Percentiles rank a stretch among this genome's conserved stretches.
phyloP scores from a whole-genome alignment of 2,329 filamentous ascomycete species.

The Pseudogymnoascus sp. region DNA sequence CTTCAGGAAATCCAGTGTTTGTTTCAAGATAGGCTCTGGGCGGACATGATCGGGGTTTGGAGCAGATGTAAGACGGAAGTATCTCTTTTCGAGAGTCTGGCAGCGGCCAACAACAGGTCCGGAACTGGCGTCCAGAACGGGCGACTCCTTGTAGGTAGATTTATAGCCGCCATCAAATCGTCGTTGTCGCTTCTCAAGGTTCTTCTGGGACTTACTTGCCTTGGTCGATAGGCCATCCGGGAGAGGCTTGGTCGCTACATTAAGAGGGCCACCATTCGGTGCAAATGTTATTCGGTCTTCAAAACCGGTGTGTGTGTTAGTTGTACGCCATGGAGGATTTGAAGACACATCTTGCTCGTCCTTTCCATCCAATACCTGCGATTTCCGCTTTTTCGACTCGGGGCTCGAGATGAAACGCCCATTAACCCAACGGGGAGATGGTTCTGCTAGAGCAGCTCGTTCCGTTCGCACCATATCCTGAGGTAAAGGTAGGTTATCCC shows the following conservation, averaged over 20 bases:
- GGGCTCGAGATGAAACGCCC: constrained; percentile 4
- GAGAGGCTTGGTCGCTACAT: constrained; percentile 38
- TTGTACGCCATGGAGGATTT: constrained; percentile 67
- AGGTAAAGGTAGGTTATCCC: constrained; percentile 75
- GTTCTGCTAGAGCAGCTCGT: constrained; percentile 51
- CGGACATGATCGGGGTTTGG: constrained; percentile 86
- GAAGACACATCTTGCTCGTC: constrained; percentile 42
- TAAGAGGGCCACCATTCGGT: constrained; percentile 22
- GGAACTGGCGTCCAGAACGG: constrained; percentile 48
- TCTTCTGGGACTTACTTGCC: constrained; percentile 84
- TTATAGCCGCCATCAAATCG: constrained; percentile 70
- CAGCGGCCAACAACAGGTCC: constrained; percentile 81
- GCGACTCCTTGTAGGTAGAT: constrained; percentile 44
- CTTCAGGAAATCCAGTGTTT: constrained; percentile 82
- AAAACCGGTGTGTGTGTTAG: constrained; percentile 50
- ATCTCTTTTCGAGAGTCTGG: constrained; percentile 81
- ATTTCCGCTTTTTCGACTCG: constrained; percentile 73
- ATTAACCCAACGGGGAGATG: constrained; percentile 32
- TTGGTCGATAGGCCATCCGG: constrained; percentile 39
- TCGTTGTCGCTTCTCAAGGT: constrained; percentile 80
- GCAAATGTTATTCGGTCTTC: constrained; percentile 63
- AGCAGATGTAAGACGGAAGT: constrained; percentile 84
- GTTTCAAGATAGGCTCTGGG: constrained; percentile 69
- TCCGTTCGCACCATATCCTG: constrained; percentile 66
- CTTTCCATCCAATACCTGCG: constrained; percentile 52